Percentiles rank a stretch among this genome's conserved stretches.
Evolutionary conservation across 148 eudicot genomes (phyloP).

Genomic region (Selenicereus undatus): DNA sequence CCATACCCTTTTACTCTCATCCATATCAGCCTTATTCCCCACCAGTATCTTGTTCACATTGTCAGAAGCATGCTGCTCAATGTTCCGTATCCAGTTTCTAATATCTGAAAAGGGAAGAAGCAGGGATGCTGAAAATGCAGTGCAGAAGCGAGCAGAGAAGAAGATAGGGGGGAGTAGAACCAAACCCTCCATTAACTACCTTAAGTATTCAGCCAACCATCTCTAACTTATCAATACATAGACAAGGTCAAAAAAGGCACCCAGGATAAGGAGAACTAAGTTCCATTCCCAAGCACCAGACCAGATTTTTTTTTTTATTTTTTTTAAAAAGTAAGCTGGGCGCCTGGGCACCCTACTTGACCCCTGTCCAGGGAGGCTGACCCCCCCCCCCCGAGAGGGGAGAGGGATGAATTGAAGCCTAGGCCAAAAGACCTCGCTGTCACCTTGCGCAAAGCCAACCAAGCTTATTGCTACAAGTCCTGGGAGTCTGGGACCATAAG

Average conservation of each 20-base stretch:
- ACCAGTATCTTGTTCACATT: constrained; percentile 84
- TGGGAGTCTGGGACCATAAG: too few species aligned
- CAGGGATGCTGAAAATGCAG: not conserved
- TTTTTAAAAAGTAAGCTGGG: too few species aligned
- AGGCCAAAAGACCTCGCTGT: too few species aligned
- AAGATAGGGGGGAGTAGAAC: not conserved
- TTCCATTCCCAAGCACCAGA: not conserved
- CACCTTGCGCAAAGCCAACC: too few species aligned
- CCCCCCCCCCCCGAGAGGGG: too few species aligned
- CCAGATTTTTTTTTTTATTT: too few species aligned
- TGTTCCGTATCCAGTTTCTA: constrained; percentile 84
- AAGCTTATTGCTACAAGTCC: too few species aligned
- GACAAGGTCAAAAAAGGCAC: not conserved
- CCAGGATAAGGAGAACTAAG: not conserved
- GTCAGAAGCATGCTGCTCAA: constrained; percentile 87
- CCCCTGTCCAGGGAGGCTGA: too few species aligned
- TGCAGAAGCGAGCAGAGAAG: not conserved
- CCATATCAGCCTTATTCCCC: constrained; percentile 94
- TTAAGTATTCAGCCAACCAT: not conserved
- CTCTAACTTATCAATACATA: too few species aligned
- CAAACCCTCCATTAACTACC: not conserved
- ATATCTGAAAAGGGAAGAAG: constrained; percentile 45
- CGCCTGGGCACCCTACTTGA: too few species aligned
- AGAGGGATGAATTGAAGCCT: too few species aligned
- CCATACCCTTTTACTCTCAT: constrained; percentile 87